Base-by-base conservation (phyloP, 306 rosid genomes). In the Pueraria montana region DNA sequence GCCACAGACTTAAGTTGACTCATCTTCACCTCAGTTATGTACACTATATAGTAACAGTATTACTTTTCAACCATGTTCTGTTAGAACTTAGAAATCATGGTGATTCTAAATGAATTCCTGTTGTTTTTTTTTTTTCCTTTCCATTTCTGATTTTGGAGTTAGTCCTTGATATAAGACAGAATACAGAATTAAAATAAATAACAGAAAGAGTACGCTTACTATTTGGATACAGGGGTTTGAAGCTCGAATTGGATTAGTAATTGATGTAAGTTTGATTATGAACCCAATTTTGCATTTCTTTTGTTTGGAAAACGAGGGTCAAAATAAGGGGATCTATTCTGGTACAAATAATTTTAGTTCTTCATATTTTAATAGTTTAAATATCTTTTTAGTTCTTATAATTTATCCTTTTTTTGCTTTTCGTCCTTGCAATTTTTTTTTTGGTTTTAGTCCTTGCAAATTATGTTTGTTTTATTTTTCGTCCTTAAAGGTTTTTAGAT, bases 21-120 rank as follows among this genome's bases (percentile, higher is more conserved):
- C 30, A 74, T 24, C 67, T 65, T 75, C 52, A 30, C 50, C 75
- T 45, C 11, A 64, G 69, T 27, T 73, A 50, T 64, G 18, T 36
- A 65, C 26, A 38, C 16, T 11, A 27, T 72, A 24, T 13, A 43
- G 61, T 56, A 38, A 68, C 43, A 49, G 17, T 24, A 38, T 43
- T 76, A 67, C 45, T n/a, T 50, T 13, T 24, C 48, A 68, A 58
- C 11, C 48, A 70, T 46, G 4, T 59, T 76, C 62, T 70, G 10
- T 63, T 78, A 63, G 32, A 49, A 38, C 68, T 17, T 74, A 6
- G 14, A 71, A 48, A 40, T 71, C 69, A 49, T 62, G 16, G 61
- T 11, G 20, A 49, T 38, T 76, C 32, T 66, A 55, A 48, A 18
- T 36, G 1, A 61, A 9, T n/a, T 58, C 11, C 23, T 11, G n/a